Conservation (phyloP, 257 asterid species). For the Solanum chmielewskii region DNA sequence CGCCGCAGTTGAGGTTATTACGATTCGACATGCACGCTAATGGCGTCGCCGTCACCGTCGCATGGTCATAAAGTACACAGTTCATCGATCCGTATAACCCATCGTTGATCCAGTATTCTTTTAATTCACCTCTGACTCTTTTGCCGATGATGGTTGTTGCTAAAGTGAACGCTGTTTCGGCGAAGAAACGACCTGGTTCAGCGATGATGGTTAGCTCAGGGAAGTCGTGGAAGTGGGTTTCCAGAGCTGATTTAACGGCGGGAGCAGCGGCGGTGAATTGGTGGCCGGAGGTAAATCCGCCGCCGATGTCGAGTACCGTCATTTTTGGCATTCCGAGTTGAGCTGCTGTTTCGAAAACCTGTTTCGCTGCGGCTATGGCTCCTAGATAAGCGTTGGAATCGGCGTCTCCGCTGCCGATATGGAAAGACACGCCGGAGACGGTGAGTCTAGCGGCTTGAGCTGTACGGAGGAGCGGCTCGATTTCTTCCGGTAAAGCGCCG, state of each 20-base stretch:
- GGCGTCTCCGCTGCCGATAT: constrained; percentile 1
- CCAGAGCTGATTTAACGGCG: not conserved
- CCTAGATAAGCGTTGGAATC: not conserved
- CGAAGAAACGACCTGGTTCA: constrained; percentile 10
- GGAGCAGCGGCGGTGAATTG: not conserved
- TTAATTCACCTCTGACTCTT: constrained; percentile 1
- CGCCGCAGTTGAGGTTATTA: not conserved
- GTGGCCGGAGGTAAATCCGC: constrained; percentile 3
- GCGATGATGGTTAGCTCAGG: not conserved
- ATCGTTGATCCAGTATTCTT: constrained; percentile 7
- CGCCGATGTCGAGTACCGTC: constrained; percentile 4
- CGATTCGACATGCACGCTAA: not conserved
- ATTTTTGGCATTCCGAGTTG: not conserved
- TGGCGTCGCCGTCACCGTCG: not conserved
- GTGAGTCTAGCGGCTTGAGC: not conserved
- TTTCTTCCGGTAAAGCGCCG: constrained; percentile 3
- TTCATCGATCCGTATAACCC: constrained; percentile 7
- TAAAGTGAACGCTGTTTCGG: not conserved
- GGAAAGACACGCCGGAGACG: constrained; percentile 5
- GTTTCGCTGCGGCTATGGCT: not conserved
- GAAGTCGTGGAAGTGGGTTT: not conserved
- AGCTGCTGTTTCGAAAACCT: not conserved
- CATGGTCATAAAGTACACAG: not conserved
- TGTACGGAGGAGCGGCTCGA: not conserved
- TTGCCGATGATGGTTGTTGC: constrained; percentile 2